These are phyloP conservation scores for Zygosaccharomyces kombuchaensis DNA, from an alignment of 805 yeast species.

Conservation along the genomic window DNA sequence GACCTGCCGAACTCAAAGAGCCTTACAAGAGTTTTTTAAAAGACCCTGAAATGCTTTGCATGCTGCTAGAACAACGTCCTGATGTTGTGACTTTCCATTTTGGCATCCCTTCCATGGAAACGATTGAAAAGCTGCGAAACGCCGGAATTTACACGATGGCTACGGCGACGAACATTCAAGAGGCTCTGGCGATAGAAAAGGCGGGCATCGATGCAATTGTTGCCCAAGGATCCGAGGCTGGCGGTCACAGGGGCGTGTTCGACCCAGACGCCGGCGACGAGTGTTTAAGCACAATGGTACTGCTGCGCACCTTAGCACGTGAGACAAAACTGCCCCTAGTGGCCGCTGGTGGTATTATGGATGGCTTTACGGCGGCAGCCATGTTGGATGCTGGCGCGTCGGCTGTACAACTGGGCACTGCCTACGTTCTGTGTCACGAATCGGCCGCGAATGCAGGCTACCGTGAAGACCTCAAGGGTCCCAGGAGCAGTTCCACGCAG, in stretches of 20 bases:
- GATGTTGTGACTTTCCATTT: constrained; percentile 50
- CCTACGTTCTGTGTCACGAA: constrained; percentile 20
- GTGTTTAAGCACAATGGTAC: constrained; percentile 36
- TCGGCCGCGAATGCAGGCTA: constrained; percentile 1
- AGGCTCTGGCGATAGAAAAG: constrained; percentile 35
- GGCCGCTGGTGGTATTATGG: constrained; percentile 53
- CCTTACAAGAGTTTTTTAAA: constrained; percentile 16
- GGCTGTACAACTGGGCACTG: constrained; percentile 55
- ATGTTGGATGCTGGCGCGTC: constrained; percentile 43
- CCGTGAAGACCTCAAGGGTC: constrained; percentile 1
- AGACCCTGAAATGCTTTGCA: neutral
- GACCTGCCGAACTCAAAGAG: constrained; percentile 20
- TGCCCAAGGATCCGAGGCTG: constrained; percentile 60
- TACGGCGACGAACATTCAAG: constrained; percentile 44
- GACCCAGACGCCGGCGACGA: constrained; percentile 33
- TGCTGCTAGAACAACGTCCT: constrained; percentile 33
- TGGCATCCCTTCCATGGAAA: constrained; percentile 39
- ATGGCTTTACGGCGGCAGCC: constrained; percentile 29
- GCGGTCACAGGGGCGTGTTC: constrained; percentile 57
- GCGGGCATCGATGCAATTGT: constrained; percentile 45
- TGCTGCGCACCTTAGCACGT: constrained; percentile 15
- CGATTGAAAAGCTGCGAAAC: constrained; percentile 35
- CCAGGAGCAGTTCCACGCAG: neutral
- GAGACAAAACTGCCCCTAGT: constrained; percentile 31
- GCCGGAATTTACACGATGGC: constrained; percentile 43